Base-by-base conservation (phyloP, 495 filamentous ascomycete species). In the Apodospora peruviana region DNA sequence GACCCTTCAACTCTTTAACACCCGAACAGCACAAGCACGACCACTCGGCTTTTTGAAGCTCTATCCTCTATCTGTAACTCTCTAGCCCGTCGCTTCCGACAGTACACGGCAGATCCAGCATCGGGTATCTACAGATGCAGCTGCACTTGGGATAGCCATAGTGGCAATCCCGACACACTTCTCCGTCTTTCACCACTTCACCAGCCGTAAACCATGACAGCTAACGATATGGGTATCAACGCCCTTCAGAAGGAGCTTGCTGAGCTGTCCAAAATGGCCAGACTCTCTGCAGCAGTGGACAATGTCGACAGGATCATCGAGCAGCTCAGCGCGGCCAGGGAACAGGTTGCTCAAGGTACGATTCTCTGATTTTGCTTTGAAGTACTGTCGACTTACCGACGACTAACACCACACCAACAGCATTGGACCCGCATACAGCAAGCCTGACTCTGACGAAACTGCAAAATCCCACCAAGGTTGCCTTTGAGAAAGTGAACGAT, bases 301-400 rank as follows among this genome's bases (percentile, higher is more conserved):
- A 82, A 90, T 78, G 84, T 95, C 2, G 88, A 96, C 61, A 75
- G 76, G 27, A 84, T 86, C 45, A 87, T 98, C 43, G 80, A 88
- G 47, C 69, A 85, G 40, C 78, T 98, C 21, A 78, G 81, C 55
- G 74, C 71, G 11, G 87, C 90, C 16, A 77, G 88, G 38, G 79
- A 90, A 39, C 61, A 75, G 37, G 85, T 91, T 51, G 81, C 80
- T 50, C 65, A 69, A 62, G 79, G 88, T 91, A 63, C 50, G 64
- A 35, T 18, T n/a, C 32, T 35, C 7, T 17, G 9, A 9, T 21
- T 7, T 2, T 19, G 20, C 27, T 40, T 46, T 14, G 11, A 17
- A 22, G 34, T 5, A 3, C 40, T 29, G 37, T 29, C 11, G 17
- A n/a, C 18, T 16, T 18, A 22, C 23, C 38, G 36, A 18, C 9